Conservation (phyloP, 2,329 filamentous ascomycete species). For the Aspergillus ochraceoroseus region DNA sequence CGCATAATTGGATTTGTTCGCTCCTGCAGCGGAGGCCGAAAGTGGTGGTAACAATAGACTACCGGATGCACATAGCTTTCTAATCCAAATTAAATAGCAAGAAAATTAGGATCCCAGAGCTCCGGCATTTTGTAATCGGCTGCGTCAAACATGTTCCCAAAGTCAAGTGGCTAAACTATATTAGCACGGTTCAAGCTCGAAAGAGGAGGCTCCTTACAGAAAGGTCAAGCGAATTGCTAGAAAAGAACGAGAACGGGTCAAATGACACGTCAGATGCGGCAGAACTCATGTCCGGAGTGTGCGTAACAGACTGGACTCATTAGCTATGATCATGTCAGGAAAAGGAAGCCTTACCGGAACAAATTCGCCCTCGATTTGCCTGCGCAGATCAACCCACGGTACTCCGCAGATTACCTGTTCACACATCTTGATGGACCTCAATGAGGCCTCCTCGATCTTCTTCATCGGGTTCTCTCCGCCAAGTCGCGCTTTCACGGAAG, state of each 20-base stretch:
- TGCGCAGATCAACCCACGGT: constrained; percentile 22
- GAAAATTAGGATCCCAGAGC: constrained; percentile 28
- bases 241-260: constrained; percentile 24
- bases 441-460: constrained; percentile 24
- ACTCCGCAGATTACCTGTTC: constrained; percentile 24
- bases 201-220: constrained; percentile 20
- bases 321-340: constrained; percentile 4
- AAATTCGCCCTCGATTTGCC: constrained; percentile 17
- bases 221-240: constrained; percentile 22
- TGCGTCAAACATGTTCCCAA: constrained; percentile 31
- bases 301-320: constrained; percentile 16
- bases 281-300: constrained; percentile 15
- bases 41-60: too few species aligned
- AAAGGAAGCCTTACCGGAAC: constrained; percentile 16
- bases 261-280: constrained; percentile 21
- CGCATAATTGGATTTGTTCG: too few species aligned
- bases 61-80: too few species aligned
- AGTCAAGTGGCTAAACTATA: constrained; percentile 26
- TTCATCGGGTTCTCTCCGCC: constrained; percentile 28
- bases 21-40: too few species aligned
- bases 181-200: constrained; percentile 11
- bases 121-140: constrained; percentile 25
- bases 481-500: constrained; percentile 32
- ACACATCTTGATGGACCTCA: constrained; percentile 23
- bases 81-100: constrained; percentile 5